Conservation (phyloP, 2,329 filamentous ascomycete species). For the Ophiocordyceps robertsii region DNA sequence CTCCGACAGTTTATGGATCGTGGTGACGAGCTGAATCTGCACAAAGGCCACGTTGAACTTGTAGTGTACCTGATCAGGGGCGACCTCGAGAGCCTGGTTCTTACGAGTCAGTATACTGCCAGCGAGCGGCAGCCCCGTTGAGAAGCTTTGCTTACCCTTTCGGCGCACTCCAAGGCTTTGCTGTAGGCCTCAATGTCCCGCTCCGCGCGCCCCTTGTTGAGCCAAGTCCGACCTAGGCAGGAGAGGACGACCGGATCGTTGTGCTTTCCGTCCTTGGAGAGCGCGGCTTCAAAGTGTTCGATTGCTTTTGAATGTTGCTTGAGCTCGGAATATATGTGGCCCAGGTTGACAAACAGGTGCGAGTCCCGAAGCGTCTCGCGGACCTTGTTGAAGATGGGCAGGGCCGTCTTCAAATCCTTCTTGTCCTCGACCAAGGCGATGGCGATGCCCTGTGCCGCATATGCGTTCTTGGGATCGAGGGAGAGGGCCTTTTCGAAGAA, state of each 20-base stretch:
- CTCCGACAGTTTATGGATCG: slow-evolving; percentile 63
- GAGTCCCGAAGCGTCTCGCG: slow-evolving; percentile 81
- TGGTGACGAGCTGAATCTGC: slow-evolving; percentile 82
- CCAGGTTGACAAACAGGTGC: slow-evolving; percentile 83
- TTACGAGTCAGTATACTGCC: not conserved
- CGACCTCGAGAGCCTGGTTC: slow-evolving; percentile 54
- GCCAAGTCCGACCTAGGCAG: slow-evolving; percentile 79
- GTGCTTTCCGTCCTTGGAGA: slow-evolving; percentile 60
- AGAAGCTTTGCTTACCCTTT: slow-evolving; percentile 35
- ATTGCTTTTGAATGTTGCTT: slow-evolving; percentile 85
- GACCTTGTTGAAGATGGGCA: slow-evolving; percentile 81
- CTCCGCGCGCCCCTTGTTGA: slow-evolving; percentile 59
- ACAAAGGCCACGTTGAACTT: slow-evolving; percentile 98
- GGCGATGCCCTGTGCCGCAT: slow-evolving; percentile 88
- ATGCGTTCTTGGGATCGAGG: slow-evolving; percentile 88
- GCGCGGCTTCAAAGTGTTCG: slow-evolving; percentile 81
- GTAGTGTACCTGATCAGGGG: slow-evolving; percentile 76
- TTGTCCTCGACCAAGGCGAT: slow-evolving; percentile 91
- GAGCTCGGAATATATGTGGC: slow-evolving; percentile 82
- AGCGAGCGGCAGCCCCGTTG: not conserved
- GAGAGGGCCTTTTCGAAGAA: slow-evolving; percentile 97
- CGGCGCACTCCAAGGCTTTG: slow-evolving; percentile 45
- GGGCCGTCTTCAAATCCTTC: slow-evolving; percentile 70
- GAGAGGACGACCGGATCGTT: slow-evolving; percentile 69
- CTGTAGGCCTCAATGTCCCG: slow-evolving; percentile 43